These are phyloP conservation scores for Pichia sp. DNA, from an alignment of 1,139 yeast genomes.

Conservation along the genomic window DNA sequence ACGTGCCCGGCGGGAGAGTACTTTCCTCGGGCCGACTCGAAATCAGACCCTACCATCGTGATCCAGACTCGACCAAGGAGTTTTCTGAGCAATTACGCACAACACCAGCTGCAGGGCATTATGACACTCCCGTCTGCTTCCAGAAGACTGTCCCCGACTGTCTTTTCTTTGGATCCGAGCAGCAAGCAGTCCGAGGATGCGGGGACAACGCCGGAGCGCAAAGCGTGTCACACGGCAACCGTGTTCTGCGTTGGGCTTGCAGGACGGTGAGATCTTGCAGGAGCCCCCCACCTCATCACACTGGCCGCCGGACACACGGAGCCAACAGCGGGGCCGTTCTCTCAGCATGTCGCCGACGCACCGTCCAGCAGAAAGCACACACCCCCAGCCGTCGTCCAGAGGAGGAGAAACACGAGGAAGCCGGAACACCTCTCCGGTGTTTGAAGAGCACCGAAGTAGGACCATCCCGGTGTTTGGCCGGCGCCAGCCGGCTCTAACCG, in stretches of 20 bases:
- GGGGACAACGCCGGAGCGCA: neutral
- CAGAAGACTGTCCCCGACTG: slow-evolving; percentile 2
- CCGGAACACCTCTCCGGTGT: neutral
- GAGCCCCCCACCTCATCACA: neutral
- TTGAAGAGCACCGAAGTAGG: slow-evolving; percentile 5
- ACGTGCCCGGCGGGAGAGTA: neutral
- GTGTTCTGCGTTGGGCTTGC: slow-evolving; percentile 5
- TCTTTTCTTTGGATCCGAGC: slow-evolving; percentile 5
- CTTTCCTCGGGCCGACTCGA: neutral
- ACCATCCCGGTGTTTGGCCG: slow-evolving; percentile 7
- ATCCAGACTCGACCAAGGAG: slow-evolving; percentile 14
- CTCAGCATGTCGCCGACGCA: too few relatives aligned
- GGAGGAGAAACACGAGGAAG: neutral
- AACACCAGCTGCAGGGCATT: neutral
- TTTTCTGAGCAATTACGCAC: neutral
- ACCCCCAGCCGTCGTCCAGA: neutral
- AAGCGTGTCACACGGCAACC: neutral
- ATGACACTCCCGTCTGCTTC: neutral
- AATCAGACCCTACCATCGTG: slow-evolving; percentile 11
- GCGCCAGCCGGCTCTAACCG: neutral
- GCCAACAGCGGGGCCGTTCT: neutral
- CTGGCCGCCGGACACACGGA: slow-evolving; percentile 1
- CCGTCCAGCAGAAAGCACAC: too few relatives aligned
- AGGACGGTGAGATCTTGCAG: neutral
- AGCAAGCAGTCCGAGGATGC: neutral